Evolutionary conservation across 257 asterid species (phyloP).

Genomic region (Penstemon barbatus): DNA sequence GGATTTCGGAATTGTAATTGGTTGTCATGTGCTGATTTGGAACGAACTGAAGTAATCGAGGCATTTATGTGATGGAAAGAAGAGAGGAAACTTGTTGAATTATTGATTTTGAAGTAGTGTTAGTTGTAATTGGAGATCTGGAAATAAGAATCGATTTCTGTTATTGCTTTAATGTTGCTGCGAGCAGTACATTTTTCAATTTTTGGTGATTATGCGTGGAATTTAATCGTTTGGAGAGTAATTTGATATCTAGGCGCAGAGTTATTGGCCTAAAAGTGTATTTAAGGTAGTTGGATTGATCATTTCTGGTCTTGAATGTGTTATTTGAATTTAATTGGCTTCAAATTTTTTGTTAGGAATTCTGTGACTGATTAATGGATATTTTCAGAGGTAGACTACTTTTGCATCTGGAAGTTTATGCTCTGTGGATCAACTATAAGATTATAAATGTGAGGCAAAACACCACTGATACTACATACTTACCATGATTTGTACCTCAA

Average conservation of each 20-base stretch:
- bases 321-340: slow-evolving; percentile 7
- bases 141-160: slow-evolving; percentile 1
- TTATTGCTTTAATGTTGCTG: background rate
- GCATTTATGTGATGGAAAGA: slow-evolving; percentile 28
- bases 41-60: slow-evolving; percentile 31
- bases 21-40: slow-evolving; percentile 33
- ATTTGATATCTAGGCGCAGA: background rate
- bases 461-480: too few species aligned
- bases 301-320: slow-evolving; percentile 16
- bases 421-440: slow-evolving; percentile 11
- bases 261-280: slow-evolving; percentile 10
- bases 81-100: slow-evolving; percentile 21
- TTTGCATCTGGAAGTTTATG: slow-evolving; percentile 2
- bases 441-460: too few species aligned
- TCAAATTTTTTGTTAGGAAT: slow-evolving; percentile 11
- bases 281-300: slow-evolving; percentile 4
- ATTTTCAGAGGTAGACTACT: slow-evolving; percentile 3
- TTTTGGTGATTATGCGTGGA: slow-evolving; percentile 8
- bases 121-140: slow-evolving; percentile 36
- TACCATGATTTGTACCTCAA: background rate
- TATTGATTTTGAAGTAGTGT: slow-evolving; percentile 16
- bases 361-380: slow-evolving; percentile 9
- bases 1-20: slow-evolving; percentile 15
- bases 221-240: slow-evolving; percentile 7
- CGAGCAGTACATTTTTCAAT: slow-evolving; percentile 15